Evolutionary conservation across 1,139 yeast genomes (phyloP).

Genomic region (Saccharomyces hybrid): DNA sequence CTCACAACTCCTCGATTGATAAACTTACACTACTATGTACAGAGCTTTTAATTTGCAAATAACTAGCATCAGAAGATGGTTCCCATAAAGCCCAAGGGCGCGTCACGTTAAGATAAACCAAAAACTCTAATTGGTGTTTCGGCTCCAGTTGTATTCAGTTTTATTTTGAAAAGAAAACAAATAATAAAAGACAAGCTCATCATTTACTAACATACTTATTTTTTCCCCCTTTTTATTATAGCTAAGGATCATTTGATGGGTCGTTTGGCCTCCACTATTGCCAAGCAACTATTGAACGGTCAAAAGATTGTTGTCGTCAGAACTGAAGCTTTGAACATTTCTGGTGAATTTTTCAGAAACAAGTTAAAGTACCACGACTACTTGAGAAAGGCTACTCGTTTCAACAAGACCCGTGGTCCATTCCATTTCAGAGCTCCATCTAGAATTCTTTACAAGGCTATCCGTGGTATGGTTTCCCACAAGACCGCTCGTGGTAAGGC

Average conservation of each 20-base stretch:
- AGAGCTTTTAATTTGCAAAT: too few species aligned
- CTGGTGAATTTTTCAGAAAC: slow-evolving; percentile 99
- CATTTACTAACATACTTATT: slow-evolving; percentile 13
- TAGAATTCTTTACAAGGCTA: slow-evolving; percentile 98
- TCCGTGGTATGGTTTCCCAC: slow-evolving; percentile 99
- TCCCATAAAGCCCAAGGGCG: too few species aligned
- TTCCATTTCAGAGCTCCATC: slow-evolving; percentile 99
- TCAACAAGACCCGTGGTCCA: slow-evolving; percentile 98
- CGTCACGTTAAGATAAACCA: too few species aligned
- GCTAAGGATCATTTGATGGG: slow-evolving; percentile 99
- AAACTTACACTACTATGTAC: too few species aligned
- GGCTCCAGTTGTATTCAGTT: background rate
- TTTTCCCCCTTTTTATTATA: slow-evolving; percentile 19
- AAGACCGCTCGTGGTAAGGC: slow-evolving; percentile 99
- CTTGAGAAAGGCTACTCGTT: slow-evolving; percentile 98
- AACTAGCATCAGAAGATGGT: too few species aligned
- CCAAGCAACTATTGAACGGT: slow-evolving; percentile 97
- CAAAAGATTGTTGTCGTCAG: slow-evolving; percentile 97
- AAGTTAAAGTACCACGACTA: slow-evolving; percentile 99
- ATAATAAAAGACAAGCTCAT: background rate
- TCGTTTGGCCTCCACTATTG: slow-evolving; percentile 97
- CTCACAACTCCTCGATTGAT: too few species aligned
- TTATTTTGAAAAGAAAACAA: background rate
- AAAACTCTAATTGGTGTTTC: background rate
- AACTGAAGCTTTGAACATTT: slow-evolving; percentile 96